Percentiles rank a stretch among this genome's conserved stretches.
Evolutionary conservation across 169 alveolate species (phyloP).

Genomic region (Plasmodium knowlesi): DNA sequence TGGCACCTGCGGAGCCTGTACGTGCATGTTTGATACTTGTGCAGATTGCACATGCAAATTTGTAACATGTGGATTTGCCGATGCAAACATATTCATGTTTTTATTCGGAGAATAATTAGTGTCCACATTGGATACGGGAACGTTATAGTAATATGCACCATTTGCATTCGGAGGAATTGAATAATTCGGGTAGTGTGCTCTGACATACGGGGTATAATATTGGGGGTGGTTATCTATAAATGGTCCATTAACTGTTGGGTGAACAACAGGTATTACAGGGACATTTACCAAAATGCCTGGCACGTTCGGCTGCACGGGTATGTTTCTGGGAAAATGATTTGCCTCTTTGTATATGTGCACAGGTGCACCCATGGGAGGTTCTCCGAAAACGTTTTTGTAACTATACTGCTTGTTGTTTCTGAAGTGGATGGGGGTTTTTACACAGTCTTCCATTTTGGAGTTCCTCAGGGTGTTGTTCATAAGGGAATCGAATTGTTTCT

Average conservation of each 20-base stretch:
- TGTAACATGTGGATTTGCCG: slow-evolving; percentile 55
- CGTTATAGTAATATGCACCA: slow-evolving; percentile 20
- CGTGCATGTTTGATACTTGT: not conserved
- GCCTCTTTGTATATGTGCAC: slow-evolving; percentile 19
- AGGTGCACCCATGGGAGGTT: not conserved
- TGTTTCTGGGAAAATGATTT: slow-evolving; percentile 23
- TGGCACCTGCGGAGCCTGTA: not conserved
- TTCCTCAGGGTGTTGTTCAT: slow-evolving; percentile 23
- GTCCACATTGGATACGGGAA: slow-evolving; percentile 42
- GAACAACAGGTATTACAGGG: slow-evolving; percentile 46
- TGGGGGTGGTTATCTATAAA: slow-evolving; percentile 24
- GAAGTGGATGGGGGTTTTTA: slow-evolving; percentile 29
- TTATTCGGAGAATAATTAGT: slow-evolving; percentile 45
- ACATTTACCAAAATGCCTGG: slow-evolving; percentile 31
- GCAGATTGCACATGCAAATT: slow-evolving; percentile 24
- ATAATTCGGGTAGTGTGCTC: slow-evolving; percentile 39
- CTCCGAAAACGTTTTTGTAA: slow-evolving; percentile 45
- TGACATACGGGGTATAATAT: slow-evolving; percentile 39
- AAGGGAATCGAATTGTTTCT: slow-evolving; percentile 2
- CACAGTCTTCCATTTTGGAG: slow-evolving; percentile 32
- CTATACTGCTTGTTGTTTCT: slow-evolving; percentile 1
- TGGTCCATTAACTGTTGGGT: slow-evolving; percentile 1
- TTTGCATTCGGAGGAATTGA: slow-evolving; percentile 21
- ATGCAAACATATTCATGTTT: slow-evolving; percentile 33
- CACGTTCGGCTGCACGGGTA: slow-evolving; percentile 43